Evolutionary conservation across 352 stramenopile species (phyloP), one percentile per base, ranked within the genome.

Genomic region (Pythium insidiosum): DNA sequence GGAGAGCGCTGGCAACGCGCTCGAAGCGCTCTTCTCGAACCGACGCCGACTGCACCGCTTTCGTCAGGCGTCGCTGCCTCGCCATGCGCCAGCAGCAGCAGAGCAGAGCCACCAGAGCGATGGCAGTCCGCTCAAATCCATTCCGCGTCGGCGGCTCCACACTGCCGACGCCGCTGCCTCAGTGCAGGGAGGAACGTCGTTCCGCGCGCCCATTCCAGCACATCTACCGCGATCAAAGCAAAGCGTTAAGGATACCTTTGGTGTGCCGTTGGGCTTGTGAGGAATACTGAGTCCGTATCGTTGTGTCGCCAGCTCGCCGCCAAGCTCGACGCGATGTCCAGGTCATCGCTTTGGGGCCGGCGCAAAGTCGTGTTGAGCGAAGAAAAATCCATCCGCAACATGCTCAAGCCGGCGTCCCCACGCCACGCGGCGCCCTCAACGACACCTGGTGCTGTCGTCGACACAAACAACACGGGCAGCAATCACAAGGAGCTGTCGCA

Each of bases 321-420:
- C 4, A 84, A 84, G 34, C 63, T 87, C 3, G 74, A 87, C 35
- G 57, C 65, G 10, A 61, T 87, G 38, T 46, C 75, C 23, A 73
- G 73, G 29, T 69, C 55, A 5, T 78, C 74, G n/a, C 51, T 56
- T 35, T 78, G 63, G 59, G 66, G 68, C 55, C 67, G 74, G 5
- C 69, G 74, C 23, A 78, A 74, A 21, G 74, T 84, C 7, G 51
- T 84, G 20, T n/a, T 82, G 10, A 44, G 56, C 15, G 57, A 68
- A n/a, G 68, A 82, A 4, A 66, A 50, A 18, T 41, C 35, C 4
- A 29, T 51, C 2, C 50, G 51, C 24, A 36, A 28, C 6, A 15
- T 47, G 2, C 10, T 18, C 6, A 38, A 48, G 6, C 28, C 22
- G 18, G 18, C 22, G 4, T 59, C 49, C 2, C 50, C 58, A 31